A percentile compares a stretch with the other conserved stretches of the same genome.
These are phyloP conservation scores for Paragyromitra xinjiangensis DNA, from an alignment of 495 filamentous ascomycete genomes.

Conservation along the genomic window DNA sequence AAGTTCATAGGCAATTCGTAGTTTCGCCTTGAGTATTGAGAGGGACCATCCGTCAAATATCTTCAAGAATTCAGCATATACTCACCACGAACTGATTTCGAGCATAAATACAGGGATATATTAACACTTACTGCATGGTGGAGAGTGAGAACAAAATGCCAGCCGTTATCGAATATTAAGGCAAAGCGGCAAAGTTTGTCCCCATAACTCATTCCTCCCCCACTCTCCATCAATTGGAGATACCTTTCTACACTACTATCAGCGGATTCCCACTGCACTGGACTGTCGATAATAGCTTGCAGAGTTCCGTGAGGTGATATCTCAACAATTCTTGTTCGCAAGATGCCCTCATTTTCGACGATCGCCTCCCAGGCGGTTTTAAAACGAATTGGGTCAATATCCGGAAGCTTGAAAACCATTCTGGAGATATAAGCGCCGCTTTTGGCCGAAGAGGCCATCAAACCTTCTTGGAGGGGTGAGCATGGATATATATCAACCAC, in stretches of 20 bases:
- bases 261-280: slow-evolving; percentile 32
- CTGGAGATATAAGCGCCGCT: slow-evolving; percentile 69
- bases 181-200: slow-evolving; percentile 32
- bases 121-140: slow-evolving; percentile 33
- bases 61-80: slow-evolving; percentile 21
- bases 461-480: slow-evolving; percentile 74
- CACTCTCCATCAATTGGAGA: slow-evolving; percentile 5
- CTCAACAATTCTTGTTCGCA: slow-evolving; percentile 70
- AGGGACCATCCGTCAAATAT: slow-evolving; percentile 77
- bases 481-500: slow-evolving; percentile 74
- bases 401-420: slow-evolving; percentile 58
- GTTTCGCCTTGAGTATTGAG: slow-evolving; percentile 65
- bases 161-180: slow-evolving; percentile 16
- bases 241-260: slow-evolving; percentile 18
- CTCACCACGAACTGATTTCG: neutral
- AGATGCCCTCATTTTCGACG: slow-evolving; percentile 63
- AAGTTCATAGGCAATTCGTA: slow-evolving; percentile 61
- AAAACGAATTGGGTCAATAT: slow-evolving; percentile 61
- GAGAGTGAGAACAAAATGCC: slow-evolving; percentile 38
- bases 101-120: neutral
- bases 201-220: slow-evolving; percentile 18
- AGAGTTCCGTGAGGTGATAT: slow-evolving; percentile 41
- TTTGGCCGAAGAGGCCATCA: slow-evolving; percentile 69
- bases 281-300: slow-evolving; percentile 19
- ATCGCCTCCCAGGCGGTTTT: slow-evolving; percentile 65